Evolutionary conservation across 257 asterid species (phyloP).

Genomic region (Lycium ferocissimum): DNA sequence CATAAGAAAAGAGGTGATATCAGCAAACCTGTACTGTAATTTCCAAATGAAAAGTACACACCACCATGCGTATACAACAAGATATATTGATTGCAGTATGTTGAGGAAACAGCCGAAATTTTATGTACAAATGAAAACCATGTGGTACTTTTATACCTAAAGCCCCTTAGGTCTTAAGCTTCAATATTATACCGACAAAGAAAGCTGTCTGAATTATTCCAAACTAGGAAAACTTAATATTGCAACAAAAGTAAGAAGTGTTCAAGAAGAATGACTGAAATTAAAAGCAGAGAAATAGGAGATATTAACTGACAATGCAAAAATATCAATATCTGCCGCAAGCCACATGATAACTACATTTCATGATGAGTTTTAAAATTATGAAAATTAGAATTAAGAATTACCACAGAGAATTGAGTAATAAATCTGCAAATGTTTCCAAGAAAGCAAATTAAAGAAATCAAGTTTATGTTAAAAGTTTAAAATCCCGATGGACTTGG

Average conservation of each 20-base stretch:
- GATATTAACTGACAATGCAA: not conserved
- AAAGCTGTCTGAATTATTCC: not conserved
- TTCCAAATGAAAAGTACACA: not conserved
- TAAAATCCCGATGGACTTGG: not conserved
- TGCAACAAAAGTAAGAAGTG: not conserved
- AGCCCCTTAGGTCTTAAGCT: not conserved
- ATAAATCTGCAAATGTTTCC: constrained; percentile 13
- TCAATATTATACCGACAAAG: not conserved
- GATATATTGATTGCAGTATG: not conserved
- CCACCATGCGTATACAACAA: constrained; percentile 1
- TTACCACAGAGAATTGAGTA: not conserved
- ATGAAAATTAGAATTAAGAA: not conserved
- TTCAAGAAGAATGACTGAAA: not conserved
- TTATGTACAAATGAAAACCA: constrained; percentile 17
- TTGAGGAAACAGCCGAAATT: not conserved
- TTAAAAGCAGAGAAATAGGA: constrained; percentile 1
- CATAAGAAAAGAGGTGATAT: not conserved
- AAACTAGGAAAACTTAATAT: not conserved
- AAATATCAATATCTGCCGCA: constrained; percentile 1
- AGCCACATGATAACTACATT: not conserved
- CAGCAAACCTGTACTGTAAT: not conserved
- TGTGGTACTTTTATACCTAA: not conserved
- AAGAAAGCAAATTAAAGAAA: not conserved
- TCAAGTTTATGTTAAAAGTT: not conserved
- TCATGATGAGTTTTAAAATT: not conserved